A percentile compares a stretch with the other conserved stretches of the same genome.
phyloP scores from a whole-genome alignment of 1,284 basidiomycete species.

The Puccinia hordei region DNA sequence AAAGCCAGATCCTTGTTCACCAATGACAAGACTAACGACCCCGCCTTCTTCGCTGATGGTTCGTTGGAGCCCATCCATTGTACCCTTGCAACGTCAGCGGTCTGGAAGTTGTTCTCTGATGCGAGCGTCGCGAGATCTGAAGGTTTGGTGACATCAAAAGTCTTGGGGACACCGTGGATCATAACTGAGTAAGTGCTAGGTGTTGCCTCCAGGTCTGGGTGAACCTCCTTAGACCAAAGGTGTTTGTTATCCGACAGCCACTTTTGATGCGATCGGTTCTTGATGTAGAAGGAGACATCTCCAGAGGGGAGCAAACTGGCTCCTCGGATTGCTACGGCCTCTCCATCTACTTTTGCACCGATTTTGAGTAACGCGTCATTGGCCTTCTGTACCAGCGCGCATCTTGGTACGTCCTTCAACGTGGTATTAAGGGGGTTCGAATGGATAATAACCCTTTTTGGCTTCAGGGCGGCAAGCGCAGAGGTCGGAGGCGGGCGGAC shows the following conservation, averaged over 20 bases:
- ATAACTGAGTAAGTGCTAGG: neutral
- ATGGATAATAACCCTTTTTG: neutral
- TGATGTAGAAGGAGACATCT: neutral
- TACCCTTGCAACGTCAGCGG: neutral
- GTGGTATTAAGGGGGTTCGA: neutral
- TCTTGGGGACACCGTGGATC: neutral
- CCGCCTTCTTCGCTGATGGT: neutral
- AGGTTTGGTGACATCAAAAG: neutral
- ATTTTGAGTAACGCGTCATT: neutral
- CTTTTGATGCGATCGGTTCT: neutral
- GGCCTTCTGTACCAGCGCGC: neutral
- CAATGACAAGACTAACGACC: neutral
- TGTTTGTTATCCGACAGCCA: conserved; percentile 13
- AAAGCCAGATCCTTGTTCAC: conserved; percentile 6
- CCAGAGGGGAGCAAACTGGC: neutral
- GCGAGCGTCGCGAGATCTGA: neutral
- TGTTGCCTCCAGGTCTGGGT: neutral
- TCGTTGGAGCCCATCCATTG: neutral
- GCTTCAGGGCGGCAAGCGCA: neutral
- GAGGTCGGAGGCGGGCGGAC: too few relatives aligned
- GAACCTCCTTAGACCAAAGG: neutral
- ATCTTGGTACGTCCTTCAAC: neutral
- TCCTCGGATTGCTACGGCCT: neutral
- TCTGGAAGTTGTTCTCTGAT: neutral
- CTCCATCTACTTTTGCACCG: neutral